Conservation (phyloP, 2,329 filamentous ascomycete genomes). For the Dothidotthia symphoricarpi region DNA sequence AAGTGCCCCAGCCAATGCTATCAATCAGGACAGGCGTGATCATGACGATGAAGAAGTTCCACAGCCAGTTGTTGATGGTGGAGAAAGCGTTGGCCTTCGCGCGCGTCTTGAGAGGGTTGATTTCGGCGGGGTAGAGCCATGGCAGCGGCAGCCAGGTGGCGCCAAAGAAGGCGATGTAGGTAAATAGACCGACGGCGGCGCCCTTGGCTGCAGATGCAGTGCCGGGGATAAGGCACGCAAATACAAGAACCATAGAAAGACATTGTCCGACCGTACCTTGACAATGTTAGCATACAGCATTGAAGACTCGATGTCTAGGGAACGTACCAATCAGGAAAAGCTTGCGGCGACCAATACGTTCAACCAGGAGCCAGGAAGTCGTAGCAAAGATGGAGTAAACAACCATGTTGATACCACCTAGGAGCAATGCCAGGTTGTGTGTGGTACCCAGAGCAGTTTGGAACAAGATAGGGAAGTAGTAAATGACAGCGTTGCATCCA, state of each 20-base stretch:
- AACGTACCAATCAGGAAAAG: slow-evolving; percentile 45
- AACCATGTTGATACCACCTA: slow-evolving; percentile 55
- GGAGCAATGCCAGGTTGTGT: slow-evolving; percentile 46
- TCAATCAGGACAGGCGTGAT: slow-evolving; percentile 44
- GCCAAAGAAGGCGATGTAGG: slow-evolving; percentile 68
- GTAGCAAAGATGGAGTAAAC: slow-evolving; percentile 57
- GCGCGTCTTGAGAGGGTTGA: slow-evolving; percentile 56
- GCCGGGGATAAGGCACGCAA: slow-evolving; percentile 44
- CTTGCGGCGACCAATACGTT: slow-evolving; percentile 56
- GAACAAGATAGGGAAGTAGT: slow-evolving; percentile 47
- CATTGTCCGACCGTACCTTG: slow-evolving; percentile 55
- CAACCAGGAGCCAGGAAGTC: slow-evolving; percentile 63
- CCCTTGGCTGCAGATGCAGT: slow-evolving; percentile 44
- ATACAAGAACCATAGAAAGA: slow-evolving; percentile 46
- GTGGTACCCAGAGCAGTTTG: slow-evolving; percentile 52
- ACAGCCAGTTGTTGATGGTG: slow-evolving; percentile 56
- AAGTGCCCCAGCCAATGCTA: slow-evolving; percentile 43
- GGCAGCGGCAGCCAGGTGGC: slow-evolving; percentile 64
- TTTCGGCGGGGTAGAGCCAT: slow-evolving; percentile 56
- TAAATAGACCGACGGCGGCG: slow-evolving; percentile 62
- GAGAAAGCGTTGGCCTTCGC: slow-evolving; percentile 57
- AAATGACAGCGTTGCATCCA: slow-evolving; percentile 46
- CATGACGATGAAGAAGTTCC: slow-evolving; percentile 50
- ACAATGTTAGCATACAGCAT: too few relatives aligned
- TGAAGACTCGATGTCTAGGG: too few relatives aligned